Conservation (phyloP, 805 yeast species). For the Lipomyces orientalis region DNA sequence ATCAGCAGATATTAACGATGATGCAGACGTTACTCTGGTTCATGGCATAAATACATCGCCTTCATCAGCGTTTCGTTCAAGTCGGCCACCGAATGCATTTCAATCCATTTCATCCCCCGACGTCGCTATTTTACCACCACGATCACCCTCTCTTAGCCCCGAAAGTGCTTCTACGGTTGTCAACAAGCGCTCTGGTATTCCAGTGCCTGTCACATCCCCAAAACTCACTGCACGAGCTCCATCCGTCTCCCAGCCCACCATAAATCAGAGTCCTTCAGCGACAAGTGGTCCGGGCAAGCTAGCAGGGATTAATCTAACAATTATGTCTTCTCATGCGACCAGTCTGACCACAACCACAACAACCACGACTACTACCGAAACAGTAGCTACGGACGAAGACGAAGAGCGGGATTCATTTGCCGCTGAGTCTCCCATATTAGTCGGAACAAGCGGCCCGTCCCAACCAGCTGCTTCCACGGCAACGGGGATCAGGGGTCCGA, state of each 20-base stretch:
- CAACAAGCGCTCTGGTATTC: slow-evolving; percentile 4
- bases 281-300: not conserved
- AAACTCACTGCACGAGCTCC: not conserved
- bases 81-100: not conserved
- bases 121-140: slow-evolving; percentile 4
- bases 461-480: not conserved
- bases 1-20: not conserved
- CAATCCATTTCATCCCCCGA: slow-evolving; percentile 4
- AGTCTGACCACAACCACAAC: not conserved
- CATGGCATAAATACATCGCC: not conserved
- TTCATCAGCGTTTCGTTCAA: not conserved
- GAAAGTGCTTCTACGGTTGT: not conserved
- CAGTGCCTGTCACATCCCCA: not conserved
- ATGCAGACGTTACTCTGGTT: slow-evolving; percentile 1
- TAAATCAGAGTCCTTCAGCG: not conserved
- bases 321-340: not conserved
- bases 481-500: not conserved
- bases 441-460: not conserved
- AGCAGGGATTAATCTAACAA: not conserved
- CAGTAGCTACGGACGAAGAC: slow-evolving; percentile 6
- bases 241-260: not conserved
- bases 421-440: not conserved
- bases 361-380: not conserved
- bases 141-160: not conserved
- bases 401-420: slow-evolving; percentile 11